Conservation (phyloP, 1,139 yeast species). For the Protomyces inouyei region DNA sequence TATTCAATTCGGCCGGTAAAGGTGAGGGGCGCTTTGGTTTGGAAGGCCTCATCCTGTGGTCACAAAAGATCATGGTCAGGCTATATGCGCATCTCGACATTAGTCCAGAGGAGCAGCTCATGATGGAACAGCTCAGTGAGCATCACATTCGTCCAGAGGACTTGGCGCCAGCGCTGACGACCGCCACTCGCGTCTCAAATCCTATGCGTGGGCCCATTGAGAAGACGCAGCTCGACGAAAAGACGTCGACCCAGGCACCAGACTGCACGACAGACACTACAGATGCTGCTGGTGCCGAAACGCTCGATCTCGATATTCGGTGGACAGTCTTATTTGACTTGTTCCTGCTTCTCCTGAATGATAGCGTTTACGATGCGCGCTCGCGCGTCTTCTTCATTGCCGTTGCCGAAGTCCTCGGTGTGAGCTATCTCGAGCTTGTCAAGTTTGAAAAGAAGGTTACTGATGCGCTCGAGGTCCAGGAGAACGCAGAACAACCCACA, state of each 20-base stretch:
- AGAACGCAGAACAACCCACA: constrained; percentile 63
- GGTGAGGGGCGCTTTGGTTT: constrained; percentile 64
- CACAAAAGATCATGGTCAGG: constrained; percentile 62
- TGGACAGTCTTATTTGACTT: constrained; percentile 94
- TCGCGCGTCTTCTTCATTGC: constrained; percentile 68
- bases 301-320: constrained; percentile 55
- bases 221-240: constrained; percentile 17
- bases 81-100: constrained; percentile 79
- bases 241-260: constrained; percentile 19
- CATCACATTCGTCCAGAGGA: constrained; percentile 80
- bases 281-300: not conserved
- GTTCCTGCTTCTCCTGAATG: constrained; percentile 70
- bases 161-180: constrained; percentile 55
- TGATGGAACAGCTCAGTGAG: constrained; percentile 80
- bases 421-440: constrained; percentile 59
- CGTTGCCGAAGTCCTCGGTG: constrained; percentile 60
- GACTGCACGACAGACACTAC: constrained; percentile 9
- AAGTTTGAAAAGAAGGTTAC: constrained; percentile 90
- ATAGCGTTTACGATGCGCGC: constrained; percentile 83
- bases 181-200: constrained; percentile 45
- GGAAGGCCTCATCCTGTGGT: constrained; percentile 81
- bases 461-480: constrained; percentile 77
- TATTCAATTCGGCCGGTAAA: constrained; percentile 54
- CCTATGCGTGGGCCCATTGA: constrained; percentile 39
- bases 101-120: constrained; percentile 63